Conservation (phyloP, 805 yeast genomes). For the Candida odintsovae region DNA sequence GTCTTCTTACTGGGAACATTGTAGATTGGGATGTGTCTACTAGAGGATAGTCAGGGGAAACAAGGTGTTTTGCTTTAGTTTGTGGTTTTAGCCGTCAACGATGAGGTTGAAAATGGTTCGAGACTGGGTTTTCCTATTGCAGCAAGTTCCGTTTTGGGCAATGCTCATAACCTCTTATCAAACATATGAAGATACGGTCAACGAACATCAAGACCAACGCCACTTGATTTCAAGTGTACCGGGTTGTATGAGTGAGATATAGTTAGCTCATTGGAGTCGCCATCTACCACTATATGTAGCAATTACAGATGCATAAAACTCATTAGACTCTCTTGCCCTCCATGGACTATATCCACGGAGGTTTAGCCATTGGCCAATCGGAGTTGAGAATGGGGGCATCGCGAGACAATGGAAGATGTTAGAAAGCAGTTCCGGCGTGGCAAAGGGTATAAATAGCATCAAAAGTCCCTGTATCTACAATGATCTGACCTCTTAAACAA, state of each 20-base stretch:
- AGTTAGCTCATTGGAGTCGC: too few species aligned
- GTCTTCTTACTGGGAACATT: neutral
- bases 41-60: neutral
- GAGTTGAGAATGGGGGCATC: neutral
- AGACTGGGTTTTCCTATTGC: neutral
- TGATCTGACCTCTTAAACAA: neutral
- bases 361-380: slow-evolving; percentile 1
- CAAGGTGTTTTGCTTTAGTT: neutral
- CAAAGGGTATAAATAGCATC: neutral
- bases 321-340: neutral
- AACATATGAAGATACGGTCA: too few species aligned
- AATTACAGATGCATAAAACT: too few species aligned
- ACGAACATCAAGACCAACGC: neutral
- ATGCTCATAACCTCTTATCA: neutral
- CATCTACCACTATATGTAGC: too few species aligned
- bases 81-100: neutral
- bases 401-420: neutral
- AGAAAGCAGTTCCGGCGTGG: too few species aligned
- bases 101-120: neutral
- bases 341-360: neutral
- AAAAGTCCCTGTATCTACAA: too few species aligned
- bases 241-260: too few species aligned
- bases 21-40: neutral
- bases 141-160: neutral
- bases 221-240: neutral